These are phyloP conservation scores for Nephelium lappaceum DNA, from an alignment of 345 rosid species.

Conservation along the genomic window DNA sequence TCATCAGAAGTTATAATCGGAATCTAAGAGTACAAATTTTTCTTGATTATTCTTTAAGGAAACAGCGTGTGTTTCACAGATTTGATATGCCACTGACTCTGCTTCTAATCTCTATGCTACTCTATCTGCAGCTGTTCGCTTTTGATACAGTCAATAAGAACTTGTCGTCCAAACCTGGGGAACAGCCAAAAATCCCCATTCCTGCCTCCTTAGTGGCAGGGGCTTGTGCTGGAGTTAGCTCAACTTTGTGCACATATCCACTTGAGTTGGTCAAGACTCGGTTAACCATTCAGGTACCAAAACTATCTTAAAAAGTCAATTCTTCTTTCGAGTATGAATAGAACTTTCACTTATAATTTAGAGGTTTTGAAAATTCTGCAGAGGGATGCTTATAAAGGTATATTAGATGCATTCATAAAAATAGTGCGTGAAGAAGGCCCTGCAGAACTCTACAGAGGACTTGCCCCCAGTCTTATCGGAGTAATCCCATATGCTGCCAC, in stretches of 20 bases:
- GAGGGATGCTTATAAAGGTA: slow-evolving; percentile 79
- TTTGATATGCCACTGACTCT: background rate
- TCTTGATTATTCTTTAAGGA: background rate
- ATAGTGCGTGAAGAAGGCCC: slow-evolving; percentile 81
- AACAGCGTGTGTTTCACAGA: background rate
- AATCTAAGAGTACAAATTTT: background rate
- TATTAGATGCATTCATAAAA: slow-evolving; percentile 75
- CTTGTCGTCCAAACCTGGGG: slow-evolving; percentile 68
- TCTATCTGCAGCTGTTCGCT: slow-evolving; percentile 72
- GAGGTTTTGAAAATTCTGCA: slow-evolving; percentile 38
- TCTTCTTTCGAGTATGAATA: background rate
- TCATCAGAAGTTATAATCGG: background rate
- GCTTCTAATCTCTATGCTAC: slow-evolving; percentile 3
- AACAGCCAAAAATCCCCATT: slow-evolving; percentile 62
- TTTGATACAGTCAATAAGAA: slow-evolving; percentile 86
- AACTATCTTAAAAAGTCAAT: background rate
- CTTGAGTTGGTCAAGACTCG: slow-evolving; percentile 94
- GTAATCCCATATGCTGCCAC: slow-evolving; percentile 95
- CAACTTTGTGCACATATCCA: slow-evolving; percentile 89
- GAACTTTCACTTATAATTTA: background rate
- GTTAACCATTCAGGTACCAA: slow-evolving; percentile 78
- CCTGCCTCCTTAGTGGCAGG: slow-evolving; percentile 94
- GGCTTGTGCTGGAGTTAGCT: slow-evolving; percentile 98
- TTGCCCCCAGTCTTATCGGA: slow-evolving; percentile 92
- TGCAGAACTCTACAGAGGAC: slow-evolving; percentile 89